A percentile compares a stretch with the other conserved stretches of the same genome.
Evolutionary conservation across 2,329 filamentous ascomycete species (phyloP).

Genomic region (Diplocarpon rosae): DNA sequence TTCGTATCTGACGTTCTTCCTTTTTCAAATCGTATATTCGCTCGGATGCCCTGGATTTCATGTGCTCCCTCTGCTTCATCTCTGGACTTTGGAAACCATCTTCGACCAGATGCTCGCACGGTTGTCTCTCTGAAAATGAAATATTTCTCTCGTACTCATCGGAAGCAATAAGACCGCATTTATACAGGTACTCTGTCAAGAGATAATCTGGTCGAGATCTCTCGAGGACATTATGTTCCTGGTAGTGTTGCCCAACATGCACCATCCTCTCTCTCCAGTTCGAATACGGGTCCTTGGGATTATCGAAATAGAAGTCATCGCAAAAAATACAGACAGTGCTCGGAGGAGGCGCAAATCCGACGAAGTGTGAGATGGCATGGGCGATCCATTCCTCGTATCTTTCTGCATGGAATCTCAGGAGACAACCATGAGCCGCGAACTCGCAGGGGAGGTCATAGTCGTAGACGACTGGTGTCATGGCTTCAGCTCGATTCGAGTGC

Average conservation of each 20-base stretch:
- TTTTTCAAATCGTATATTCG: conserved; percentile 3
- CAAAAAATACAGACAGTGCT: conserved; percentile 41
- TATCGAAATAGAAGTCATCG: conserved; percentile 20
- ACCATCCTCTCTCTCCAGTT: conserved; percentile 32
- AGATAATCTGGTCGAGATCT: conserved; percentile 32
- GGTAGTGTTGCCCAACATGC: conserved; percentile 37
- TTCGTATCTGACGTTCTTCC: conserved; percentile 9
- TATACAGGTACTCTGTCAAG: conserved; percentile 31
- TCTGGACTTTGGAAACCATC: conserved; percentile 9
- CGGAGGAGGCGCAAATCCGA: conserved; percentile 25
- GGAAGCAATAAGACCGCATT: conserved; percentile 23
- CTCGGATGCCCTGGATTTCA: not conserved
- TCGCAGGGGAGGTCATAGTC: conserved; percentile 20
- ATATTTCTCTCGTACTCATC: conserved; percentile 10
- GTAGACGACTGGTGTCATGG: conserved; percentile 3
- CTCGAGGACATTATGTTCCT: conserved; percentile 12
- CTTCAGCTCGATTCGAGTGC: not conserved
- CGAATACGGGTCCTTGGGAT: conserved; percentile 2
- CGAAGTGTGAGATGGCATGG: conserved; percentile 34
- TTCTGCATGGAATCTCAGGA: conserved; percentile 28
- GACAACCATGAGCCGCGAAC: conserved; percentile 28
- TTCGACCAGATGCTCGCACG: conserved; percentile 7
- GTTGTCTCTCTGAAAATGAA: conserved; percentile 15
- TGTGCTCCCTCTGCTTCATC: conserved; percentile 1
- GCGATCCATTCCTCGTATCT: conserved; percentile 34